Evolutionary conservation across 306 rosid genomes (phyloP).

Genomic region (Astragalus membranaceus): DNA sequence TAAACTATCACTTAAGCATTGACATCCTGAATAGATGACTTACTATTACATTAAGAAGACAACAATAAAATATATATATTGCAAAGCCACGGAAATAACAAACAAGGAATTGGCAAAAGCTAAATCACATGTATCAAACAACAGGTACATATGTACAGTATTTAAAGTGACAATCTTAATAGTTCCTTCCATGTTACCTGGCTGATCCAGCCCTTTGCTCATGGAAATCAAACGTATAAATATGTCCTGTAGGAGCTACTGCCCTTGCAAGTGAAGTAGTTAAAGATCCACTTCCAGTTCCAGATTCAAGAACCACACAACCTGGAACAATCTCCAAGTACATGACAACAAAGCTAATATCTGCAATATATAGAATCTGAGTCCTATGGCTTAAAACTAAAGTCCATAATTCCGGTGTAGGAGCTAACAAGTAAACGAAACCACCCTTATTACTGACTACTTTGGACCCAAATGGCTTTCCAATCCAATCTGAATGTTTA

Average conservation of each 20-base stretch:
- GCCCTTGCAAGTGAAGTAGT: conserved; percentile 83
- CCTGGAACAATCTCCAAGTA: conserved; percentile 77
- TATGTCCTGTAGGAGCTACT: conserved; percentile 71
- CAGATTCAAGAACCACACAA: conserved; percentile 79
- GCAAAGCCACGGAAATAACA: background rate
- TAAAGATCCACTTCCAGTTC: conserved; percentile 88
- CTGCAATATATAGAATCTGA: conserved; percentile 82
- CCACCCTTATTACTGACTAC: conserved; percentile 77
- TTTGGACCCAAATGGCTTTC: conserved; percentile 77
- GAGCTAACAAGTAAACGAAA: conserved; percentile 70
- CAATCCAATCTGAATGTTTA: conserved; percentile 76
- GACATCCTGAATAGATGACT: background rate
- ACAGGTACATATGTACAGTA: background rate
- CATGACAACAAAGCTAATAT: conserved; percentile 70
- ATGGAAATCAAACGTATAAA: conserved; percentile 17
- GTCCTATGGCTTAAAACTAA: conserved; percentile 82
- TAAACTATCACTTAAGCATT: background rate
- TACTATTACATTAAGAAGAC: background rate
- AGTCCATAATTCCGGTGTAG: conserved; percentile 84
- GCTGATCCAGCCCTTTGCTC: conserved; percentile 19
- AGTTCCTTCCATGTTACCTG: conserved; percentile 11
- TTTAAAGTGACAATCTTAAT: background rate
- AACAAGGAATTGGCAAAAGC: background rate
- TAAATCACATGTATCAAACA: background rate
- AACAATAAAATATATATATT: background rate